Percentiles rank a stretch among this genome's conserved stretches.
These are phyloP conservation scores for Picea abies DNA, from an alignment of 83 land plant genomes.

Conservation along the genomic window DNA sequence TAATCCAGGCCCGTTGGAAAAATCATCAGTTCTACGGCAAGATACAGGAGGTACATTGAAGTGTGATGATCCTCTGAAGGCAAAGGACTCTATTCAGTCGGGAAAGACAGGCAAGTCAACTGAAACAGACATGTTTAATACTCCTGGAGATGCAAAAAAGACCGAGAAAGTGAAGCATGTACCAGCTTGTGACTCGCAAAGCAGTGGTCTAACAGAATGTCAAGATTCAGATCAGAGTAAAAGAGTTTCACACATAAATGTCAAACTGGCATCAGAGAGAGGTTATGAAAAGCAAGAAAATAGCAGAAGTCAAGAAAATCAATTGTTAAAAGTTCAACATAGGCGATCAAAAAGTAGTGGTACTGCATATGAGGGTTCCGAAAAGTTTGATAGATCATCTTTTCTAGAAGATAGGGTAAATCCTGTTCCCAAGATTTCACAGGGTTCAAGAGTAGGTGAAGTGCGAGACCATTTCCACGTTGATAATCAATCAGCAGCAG, in stretches of 20 bases:
- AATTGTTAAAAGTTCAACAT: slow-evolving; percentile 21
- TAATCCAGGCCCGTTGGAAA: slow-evolving; percentile 1
- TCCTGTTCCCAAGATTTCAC: slow-evolving; percentile 19
- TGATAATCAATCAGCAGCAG: slow-evolving; percentile 25
- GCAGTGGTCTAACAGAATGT: neutral
- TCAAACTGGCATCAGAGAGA: neutral
- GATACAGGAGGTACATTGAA: neutral
- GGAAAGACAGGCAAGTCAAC: neutral
- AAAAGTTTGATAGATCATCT: slow-evolving; percentile 11
- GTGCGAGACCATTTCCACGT: slow-evolving; percentile 13
- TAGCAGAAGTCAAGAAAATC: slow-evolving; percentile 7
- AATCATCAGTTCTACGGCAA: neutral
- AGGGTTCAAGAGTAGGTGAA: slow-evolving; percentile 19
- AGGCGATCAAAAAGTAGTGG: slow-evolving; percentile 65
- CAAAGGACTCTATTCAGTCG: neutral
- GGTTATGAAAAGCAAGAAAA: neutral
- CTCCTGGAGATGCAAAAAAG: neutral
- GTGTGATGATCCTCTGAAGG: neutral
- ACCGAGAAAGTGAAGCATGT: neutral
- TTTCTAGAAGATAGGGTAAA: slow-evolving; percentile 16
- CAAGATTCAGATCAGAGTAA: neutral
- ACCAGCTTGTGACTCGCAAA: neutral
- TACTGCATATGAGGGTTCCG: slow-evolving; percentile 34
- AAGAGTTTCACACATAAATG: neutral
- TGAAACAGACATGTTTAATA: neutral